phyloP scores from a whole-genome alignment of 2,329 filamentous ascomycete species.

The Colletotrichum musae region DNA sequence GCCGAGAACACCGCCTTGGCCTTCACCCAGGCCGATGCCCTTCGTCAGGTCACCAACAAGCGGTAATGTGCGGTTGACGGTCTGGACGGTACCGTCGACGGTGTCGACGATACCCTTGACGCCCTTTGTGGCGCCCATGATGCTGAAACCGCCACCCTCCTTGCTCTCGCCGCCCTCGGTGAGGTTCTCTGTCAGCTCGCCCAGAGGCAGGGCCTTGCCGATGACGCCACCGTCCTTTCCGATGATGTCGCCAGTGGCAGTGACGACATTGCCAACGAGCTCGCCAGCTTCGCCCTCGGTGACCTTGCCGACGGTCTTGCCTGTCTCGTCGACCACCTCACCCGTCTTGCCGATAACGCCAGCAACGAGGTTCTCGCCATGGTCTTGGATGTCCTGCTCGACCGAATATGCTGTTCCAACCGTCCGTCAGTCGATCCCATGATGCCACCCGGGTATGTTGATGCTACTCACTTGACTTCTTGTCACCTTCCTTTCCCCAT shows the following conservation, averaged over 20 bases:
- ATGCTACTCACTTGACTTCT: conserved; percentile 49
- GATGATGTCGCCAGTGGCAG: conserved; percentile 53
- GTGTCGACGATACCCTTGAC: conserved; percentile 44
- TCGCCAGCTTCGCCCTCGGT: conserved; percentile 57
- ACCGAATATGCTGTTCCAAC: conserved; percentile 28
- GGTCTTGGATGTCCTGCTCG: conserved; percentile 44
- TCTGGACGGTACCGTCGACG: conserved; percentile 44
- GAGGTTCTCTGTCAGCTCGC: conserved; percentile 57
- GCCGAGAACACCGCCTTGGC: conserved; percentile 37
- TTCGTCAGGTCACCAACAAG: conserved; percentile 42
- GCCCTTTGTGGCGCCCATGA: conserved; percentile 49
- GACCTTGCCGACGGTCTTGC: conserved; percentile 60
- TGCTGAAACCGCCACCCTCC: conserved; percentile 46
- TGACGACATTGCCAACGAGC: conserved; percentile 58
- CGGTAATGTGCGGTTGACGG: conserved; percentile 44
- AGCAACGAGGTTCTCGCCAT: conserved; percentile 53
- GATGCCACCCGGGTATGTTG: background rate
- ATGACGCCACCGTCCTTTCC: conserved; percentile 57
- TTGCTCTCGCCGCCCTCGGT: conserved; percentile 53
- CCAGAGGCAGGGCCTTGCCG: conserved; percentile 55
- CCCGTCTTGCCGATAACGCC: conserved; percentile 61
- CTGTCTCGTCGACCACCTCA: conserved; percentile 60
- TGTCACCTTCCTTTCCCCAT: conserved; percentile 50
- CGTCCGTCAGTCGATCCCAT: background rate
- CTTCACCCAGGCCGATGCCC: conserved; percentile 40